phyloP scores from a whole-genome alignment of 2,329 filamentous ascomycete species.

The Fusarium mundagurra region DNA sequence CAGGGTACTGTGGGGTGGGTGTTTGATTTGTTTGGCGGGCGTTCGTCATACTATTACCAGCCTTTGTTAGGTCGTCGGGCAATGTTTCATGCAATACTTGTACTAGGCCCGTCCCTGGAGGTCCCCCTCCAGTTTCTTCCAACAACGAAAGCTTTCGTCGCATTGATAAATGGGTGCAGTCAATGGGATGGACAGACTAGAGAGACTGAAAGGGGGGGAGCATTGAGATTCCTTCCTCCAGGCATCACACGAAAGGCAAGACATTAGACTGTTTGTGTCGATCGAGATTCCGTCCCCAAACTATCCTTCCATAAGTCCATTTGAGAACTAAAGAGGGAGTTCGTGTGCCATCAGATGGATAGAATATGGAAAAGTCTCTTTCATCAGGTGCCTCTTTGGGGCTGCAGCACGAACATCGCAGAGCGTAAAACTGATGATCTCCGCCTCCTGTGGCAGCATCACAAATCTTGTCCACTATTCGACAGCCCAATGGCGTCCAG shows the following conservation, averaged over 20 bases:
- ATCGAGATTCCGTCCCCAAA: constrained; percentile 28
- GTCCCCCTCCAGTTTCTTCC: neutral
- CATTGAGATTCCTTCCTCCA: constrained; percentile 17
- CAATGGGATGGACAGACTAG: neutral
- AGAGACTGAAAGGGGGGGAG: neutral
- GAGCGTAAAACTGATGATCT: constrained; percentile 38
- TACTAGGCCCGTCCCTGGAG: neutral
- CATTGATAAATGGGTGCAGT: neutral
- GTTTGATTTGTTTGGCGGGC: constrained; percentile 8
- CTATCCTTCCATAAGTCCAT: neutral
- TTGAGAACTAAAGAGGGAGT: neutral
- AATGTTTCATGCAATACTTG: constrained; percentile 6
- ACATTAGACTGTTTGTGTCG: constrained; percentile 9
- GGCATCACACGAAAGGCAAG: constrained; percentile 13
- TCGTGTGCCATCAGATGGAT: neutral
- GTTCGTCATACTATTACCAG: constrained; percentile 17
- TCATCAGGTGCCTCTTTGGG: constrained; percentile 25
- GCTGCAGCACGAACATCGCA: constrained; percentile 31
- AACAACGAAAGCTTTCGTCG: neutral
- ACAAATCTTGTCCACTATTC: constrained; percentile 21
- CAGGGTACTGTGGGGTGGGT: neutral
- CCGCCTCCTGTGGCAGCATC: constrained; percentile 30
- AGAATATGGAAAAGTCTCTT: constrained; percentile 17
- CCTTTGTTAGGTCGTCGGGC: neutral
- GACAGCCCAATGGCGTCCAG: constrained; percentile 17